These are phyloP conservation scores for Penicillium brevicompactum DNA, from an alignment of 2,329 filamentous ascomycete genomes.

Conservation along the genomic window DNA sequence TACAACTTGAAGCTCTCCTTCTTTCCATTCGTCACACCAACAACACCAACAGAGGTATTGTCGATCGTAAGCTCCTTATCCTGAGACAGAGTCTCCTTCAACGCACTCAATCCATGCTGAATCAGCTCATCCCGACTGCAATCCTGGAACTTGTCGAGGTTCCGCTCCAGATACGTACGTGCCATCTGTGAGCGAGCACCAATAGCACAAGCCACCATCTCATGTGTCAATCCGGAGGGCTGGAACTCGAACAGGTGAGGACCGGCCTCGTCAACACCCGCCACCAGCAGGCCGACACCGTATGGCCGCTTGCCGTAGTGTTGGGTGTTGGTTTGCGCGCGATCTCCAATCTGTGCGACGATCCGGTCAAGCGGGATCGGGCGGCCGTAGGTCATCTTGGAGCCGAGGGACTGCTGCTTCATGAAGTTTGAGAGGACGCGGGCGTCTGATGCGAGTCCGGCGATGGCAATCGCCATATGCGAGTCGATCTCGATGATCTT, in stretches of 20 bases:
- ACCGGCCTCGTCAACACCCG: conserved; percentile 89
- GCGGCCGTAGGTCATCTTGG: conserved; percentile 93
- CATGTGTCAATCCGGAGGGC: conserved; percentile 90
- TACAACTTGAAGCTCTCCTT: conserved; percentile 85
- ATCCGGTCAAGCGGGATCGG: conserved; percentile 88
- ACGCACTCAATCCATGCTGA: conserved; percentile 81
- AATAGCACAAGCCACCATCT: conserved; percentile 96
- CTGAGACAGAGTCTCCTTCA: conserved; percentile 95
- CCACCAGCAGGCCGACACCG: conserved; percentile 88
- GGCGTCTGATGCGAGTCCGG: conserved; percentile 94
- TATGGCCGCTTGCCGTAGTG: conserved; percentile 96
- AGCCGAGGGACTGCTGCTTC: conserved; percentile 97
- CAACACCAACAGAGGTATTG: conserved; percentile 89
- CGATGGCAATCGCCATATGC: conserved; percentile 92
- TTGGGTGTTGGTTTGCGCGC: conserved; percentile 97
- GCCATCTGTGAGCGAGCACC: conserved; percentile 97
- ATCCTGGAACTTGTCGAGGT: conserved; percentile 79
- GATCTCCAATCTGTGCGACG: conserved; percentile 89
- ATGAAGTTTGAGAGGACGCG: conserved; percentile 99
- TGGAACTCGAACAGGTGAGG: conserved; percentile 99
- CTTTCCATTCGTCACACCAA: conserved; percentile 64
- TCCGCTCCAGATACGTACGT: conserved; percentile 90
- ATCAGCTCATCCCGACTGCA: conserved; percentile 83
- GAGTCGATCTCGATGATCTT: conserved; percentile 97
- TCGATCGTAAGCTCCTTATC: conserved; percentile 97